Evolutionary conservation across 2,329 filamentous ascomycete genomes (phyloP).

Genomic region (Oidium heveae): DNA sequence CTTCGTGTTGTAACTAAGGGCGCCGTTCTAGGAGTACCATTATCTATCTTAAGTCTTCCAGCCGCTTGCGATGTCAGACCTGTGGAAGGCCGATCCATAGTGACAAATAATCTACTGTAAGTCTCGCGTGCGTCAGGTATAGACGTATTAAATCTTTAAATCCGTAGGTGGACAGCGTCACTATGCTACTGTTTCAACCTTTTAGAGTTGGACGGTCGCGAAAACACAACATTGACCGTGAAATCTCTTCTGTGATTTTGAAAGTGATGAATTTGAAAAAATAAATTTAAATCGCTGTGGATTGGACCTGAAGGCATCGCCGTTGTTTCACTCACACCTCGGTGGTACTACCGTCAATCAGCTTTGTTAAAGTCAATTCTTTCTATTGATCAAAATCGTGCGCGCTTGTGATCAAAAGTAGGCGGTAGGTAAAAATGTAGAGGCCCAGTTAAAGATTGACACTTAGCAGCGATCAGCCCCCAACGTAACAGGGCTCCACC

Average conservation of each 20-base stretch:
- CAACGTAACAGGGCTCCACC: neutral
- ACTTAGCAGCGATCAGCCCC: neutral
- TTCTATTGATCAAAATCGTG: neutral
- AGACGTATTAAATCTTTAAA: neutral
- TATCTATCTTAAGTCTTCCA: slow-evolving; percentile 18
- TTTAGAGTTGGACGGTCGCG: neutral
- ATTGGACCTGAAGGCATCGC: neutral
- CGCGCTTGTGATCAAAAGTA: no score
- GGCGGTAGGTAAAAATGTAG: no score
- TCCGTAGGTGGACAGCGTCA: neutral
- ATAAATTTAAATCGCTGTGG: neutral
- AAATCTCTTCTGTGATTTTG: neutral
- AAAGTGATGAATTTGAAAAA: neutral
- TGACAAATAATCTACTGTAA: neutral
- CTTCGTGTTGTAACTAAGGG: slow-evolving; percentile 13
- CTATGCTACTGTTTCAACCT: neutral
- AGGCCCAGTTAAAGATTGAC: neutral
- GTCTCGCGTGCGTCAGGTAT: neutral
- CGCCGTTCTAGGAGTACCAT: slow-evolving; percentile 14
- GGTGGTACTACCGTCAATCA: neutral
- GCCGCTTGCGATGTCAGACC: slow-evolving; percentile 15
- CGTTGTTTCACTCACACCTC: neutral
- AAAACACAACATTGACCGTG: neutral
- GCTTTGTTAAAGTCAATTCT: neutral
- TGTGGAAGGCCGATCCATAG: slow-evolving; percentile 13